Evolutionary conservation across 2,329 filamentous ascomycete genomes (phyloP).

Genomic region (Magnaporthiopsis poae): DNA sequence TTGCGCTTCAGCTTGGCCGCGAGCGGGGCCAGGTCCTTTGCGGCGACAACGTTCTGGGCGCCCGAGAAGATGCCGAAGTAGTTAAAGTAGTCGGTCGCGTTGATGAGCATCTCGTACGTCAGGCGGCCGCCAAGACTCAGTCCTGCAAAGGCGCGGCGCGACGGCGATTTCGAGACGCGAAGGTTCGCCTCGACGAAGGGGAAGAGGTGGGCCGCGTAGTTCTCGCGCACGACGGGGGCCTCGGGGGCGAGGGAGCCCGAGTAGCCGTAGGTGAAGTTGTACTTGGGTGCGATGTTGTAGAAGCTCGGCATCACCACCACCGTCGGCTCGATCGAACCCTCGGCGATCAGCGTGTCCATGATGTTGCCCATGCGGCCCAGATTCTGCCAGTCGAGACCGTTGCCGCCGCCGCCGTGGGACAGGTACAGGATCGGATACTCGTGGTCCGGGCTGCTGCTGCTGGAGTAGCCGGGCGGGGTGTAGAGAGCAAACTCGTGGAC

Average conservation of each 20-base stretch:
- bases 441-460: constrained; percentile 10
- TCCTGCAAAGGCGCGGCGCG: constrained; percentile 21
- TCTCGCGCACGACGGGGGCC: constrained; percentile 16
- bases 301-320: constrained; percentile 22
- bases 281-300: constrained; percentile 18
- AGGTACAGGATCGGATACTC: constrained; percentile 22
- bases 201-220: constrained; percentile 19
- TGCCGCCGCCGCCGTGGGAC: constrained; percentile 20
- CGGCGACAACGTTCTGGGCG: constrained; percentile 11
- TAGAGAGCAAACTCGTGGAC: constrained; percentile 20
- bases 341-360: constrained; percentile 21
- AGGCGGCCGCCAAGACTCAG: constrained; percentile 20
- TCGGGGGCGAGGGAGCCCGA: constrained; percentile 13
- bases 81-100: constrained; percentile 21
- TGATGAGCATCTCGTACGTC: constrained; percentile 23
- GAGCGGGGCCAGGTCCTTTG: constrained; percentile 13
- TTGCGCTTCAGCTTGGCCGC: constrained; percentile 14
- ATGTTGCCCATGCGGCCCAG: constrained; percentile 19
- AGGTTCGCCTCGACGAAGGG: constrained; percentile 19
- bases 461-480: constrained; percentile 19
- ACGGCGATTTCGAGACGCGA: constrained; percentile 17
- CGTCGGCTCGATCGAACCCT: constrained; percentile 19
- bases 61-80: constrained; percentile 22
- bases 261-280: constrained; percentile 18
- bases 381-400: constrained; percentile 23